A percentile compares a stretch with the other conserved stretches of the same genome.
Conservation (phyloP, 352 stramenopile genomes). For the Pythium sukuiense region DNA sequence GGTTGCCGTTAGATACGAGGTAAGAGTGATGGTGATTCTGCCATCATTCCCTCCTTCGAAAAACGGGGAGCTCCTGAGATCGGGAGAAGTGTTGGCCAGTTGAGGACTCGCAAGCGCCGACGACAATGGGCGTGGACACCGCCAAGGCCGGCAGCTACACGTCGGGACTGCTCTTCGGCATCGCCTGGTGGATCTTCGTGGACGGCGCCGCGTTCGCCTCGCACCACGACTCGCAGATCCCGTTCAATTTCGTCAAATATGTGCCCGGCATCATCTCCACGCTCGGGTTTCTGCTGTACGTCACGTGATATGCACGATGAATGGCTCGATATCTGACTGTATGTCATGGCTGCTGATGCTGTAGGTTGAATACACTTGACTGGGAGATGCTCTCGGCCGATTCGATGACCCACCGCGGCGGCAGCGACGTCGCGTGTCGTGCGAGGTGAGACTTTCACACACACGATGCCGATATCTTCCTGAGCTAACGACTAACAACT, state of each 20-base stretch:
- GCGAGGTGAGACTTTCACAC: slow-evolving; percentile 50
- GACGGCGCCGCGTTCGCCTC: slow-evolving; percentile 48
- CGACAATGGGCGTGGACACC: slow-evolving; percentile 19
- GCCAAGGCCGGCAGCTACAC: slow-evolving; percentile 43
- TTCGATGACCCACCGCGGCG: slow-evolving; percentile 38
- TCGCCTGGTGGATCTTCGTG: slow-evolving; percentile 63
- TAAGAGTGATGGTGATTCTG: neutral
- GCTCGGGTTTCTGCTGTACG: slow-evolving; percentile 58
- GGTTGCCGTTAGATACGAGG: neutral
- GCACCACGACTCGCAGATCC: slow-evolving; percentile 48
- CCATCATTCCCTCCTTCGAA: neutral
- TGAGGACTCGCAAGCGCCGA: neutral
- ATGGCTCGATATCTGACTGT: neutral
- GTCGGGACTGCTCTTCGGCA: slow-evolving; percentile 47
- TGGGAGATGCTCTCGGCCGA: slow-evolving; percentile 59
- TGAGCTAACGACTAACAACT: neutral
- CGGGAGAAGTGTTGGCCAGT: too few relatives aligned
- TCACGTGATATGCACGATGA: neutral
- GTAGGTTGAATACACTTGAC: slow-evolving; percentile 59
- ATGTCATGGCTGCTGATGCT: neutral
- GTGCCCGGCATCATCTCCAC: slow-evolving; percentile 54
- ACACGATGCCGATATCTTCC: too few relatives aligned
- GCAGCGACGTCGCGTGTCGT: slow-evolving; percentile 41
- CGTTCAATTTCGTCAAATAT: slow-evolving; percentile 64
- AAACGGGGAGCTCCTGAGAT: neutral